Evolutionary conservation across 192 early-diverging fungal species (phyloP), one percentile per base, ranked within the genome.

Genomic region (Backusella luteola): DNA sequence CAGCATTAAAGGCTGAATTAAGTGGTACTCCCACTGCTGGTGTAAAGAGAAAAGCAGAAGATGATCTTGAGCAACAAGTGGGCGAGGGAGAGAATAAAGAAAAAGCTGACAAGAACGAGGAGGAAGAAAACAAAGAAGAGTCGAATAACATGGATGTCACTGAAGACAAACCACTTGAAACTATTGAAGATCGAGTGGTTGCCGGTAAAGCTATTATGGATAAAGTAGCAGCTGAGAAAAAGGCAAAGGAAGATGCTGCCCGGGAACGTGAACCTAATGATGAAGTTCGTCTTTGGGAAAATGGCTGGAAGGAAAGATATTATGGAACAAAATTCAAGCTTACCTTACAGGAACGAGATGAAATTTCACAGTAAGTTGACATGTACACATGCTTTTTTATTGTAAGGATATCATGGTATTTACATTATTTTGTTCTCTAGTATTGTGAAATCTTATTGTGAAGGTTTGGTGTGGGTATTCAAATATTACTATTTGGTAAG

Each of bases 401-500:
- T 59, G 3, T 32, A 26, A 56, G 8, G n/a, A 53, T 0, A 29
- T 63, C 46, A 21, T 14, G 49, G 49, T 8, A 1, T 2, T 12
- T 73, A 69, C 5, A 34, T 53, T 11, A 9, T 52, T 46, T 26
- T 41, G 4, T 14, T 19, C 38, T 5, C 59, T 76, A 86, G 84
- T n/a, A 85, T 91, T 76, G 90, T 90, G 36, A 86, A 91, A 76
- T 86, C 86, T 82, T 99, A 99, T 79, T 89, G 97, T 66, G 96
- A 98, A 80, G 97, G 98, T 21, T 84, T 98, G 34, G 97, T 95
- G 81, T 98, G 98, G 98, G 96, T 98, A 39, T 89, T 97, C 56
- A 84, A 91, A 70, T 99, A 99, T 82, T 99, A 99, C 82, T 97
- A 95, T 84, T 89, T 92, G 71, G 87, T 84, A 81, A 80, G 77